These are phyloP conservation scores for Ustilago esculenta DNA, from an alignment of 1,284 basidiomycete genomes.

Conservation along the genomic window DNA sequence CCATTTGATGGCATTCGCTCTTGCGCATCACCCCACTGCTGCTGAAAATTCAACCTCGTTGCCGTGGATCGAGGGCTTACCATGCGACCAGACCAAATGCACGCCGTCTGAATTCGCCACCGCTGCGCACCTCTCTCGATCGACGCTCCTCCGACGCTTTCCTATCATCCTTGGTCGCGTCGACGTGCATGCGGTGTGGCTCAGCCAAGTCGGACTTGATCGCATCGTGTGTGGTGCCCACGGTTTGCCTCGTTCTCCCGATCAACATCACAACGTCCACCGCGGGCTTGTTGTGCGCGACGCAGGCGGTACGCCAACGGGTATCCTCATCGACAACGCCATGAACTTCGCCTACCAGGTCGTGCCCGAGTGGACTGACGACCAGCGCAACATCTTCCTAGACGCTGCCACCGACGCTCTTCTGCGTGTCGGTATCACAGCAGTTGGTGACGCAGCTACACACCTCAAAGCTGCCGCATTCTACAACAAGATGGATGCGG, in stretches of 20 bases:
- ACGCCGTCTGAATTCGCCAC: constrained; percentile 73
- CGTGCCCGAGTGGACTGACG: constrained; percentile 54
- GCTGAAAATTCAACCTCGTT: background rate
- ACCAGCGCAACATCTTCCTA: constrained; percentile 74
- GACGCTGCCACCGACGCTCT: constrained; percentile 75
- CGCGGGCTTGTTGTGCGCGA: constrained; percentile 82
- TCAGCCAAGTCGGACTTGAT: constrained; percentile 74
- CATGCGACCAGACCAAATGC: constrained; percentile 85
- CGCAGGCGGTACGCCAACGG: constrained; percentile 75
- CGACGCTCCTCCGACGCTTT: constrained; percentile 32
- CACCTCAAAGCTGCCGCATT: constrained; percentile 36
- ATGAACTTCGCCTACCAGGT: constrained; percentile 60
- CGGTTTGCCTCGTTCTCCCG: constrained; percentile 48
- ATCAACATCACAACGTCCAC: constrained; percentile 70
- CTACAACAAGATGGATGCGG: constrained; percentile 34
- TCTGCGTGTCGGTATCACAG: constrained; percentile 74
- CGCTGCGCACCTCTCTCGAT: constrained; percentile 73
- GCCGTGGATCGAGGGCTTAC: constrained; percentile 83
- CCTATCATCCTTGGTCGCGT: constrained; percentile 64
- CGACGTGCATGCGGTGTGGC: constrained; percentile 86
- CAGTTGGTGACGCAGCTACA: constrained; percentile 55
- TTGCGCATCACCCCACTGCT: background rate
- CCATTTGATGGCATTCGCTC: constrained; percentile 22
- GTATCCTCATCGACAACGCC: constrained; percentile 69
- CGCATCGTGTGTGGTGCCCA: constrained; percentile 55